Evolutionary conservation across 148 eudicot genomes (phyloP), one percentile per base, ranked within the genome.

Genomic region (Beta vulgaris): DNA sequence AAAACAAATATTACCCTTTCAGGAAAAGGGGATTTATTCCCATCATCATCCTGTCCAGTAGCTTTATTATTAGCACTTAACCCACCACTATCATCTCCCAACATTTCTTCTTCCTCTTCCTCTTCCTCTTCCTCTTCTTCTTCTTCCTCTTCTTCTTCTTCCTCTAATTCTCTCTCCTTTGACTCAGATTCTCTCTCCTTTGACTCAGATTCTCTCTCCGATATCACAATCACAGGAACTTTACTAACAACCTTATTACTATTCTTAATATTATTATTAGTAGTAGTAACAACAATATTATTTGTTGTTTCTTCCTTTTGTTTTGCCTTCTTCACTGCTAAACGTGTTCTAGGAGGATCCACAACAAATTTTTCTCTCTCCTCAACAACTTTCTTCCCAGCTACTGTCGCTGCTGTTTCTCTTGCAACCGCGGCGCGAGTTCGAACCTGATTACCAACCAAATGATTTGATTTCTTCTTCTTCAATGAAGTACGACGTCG

Each of bases 61-160:
- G 70, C 87, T 69, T 86, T 90, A 79, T 86, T 90, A 79, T 89
- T 88, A 60, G 93, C 93, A 85, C 97, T 91, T 80, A 91, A 78
- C 4, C 97, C 97, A 68, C 93, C 97, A 85, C 90, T 91, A 53
- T 84, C 89, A 48, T 89, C 91, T 18, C 81, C 88, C 90, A 91
- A 82, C 78, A 77, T 85, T 14, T 80, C 81, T 62, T 64, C 78
- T 2, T 58, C 77, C 29, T 74, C 73, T 11, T 44, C 63, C 23
- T 55, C 44, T 2, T 40, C 70, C 31, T 71, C 77, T 29, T 43
- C 72, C 9, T 34, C 76, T 63, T 39, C 66, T 43, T 51, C 64
- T 31, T 69, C 73, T 58, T 48, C 23, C 10, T 29, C 78, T 4
- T 8, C 57, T 21, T 48, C 21, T n/a, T n/a, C 18, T 12, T 11